Base-by-base conservation (phyloP, 2,329 filamentous ascomycete species). In the Talaromyces sp. region DNA sequence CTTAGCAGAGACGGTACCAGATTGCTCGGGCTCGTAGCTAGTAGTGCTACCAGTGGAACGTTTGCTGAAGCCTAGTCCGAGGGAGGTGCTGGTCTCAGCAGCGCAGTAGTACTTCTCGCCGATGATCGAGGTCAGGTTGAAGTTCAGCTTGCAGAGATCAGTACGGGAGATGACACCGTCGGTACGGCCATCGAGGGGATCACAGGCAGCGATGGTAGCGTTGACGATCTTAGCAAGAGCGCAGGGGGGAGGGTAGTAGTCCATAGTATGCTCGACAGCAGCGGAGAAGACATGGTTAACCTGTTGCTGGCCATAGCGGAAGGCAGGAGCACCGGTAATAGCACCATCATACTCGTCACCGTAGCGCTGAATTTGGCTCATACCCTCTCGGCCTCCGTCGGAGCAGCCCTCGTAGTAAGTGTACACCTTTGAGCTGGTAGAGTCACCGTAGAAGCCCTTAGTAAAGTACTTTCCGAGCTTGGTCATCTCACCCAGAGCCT, bases 381-480 rank as follows among this genome's bases (percentile, higher is more conserved):
- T 76, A 17, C 78, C 80, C 65, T 82, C 76, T 37, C 80, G 74
- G 1, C 79, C 81, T 19, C 80, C 80, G 47, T 83, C 80, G 11
- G 79, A 82, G 65, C 81, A 83, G 3, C 79, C 80, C 56, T 81
- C 74, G 58, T 78, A 83, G 67, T 82, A 83, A 3, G 79, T 69
- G 49, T 70, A 70, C 43, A 71, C 16, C 53, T 68, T 71, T 20
- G 55, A 45, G 33, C 49, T 49, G 32, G 54, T 47, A n/a, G 57
- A 51, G 42, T 64, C 47, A 35, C 64, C 67, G 61, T 76, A 80
- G 62, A 80, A 72, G 9, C 69, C 70, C 32, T 67, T 69, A 4
- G 77, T 71, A 27, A 79, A 68, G 40, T 70, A 65, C 61, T 80
- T 79, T 17, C 77, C 78, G 10, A 80, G 63, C 8, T 66, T 58